Base-by-base conservation (phyloP, 2,329 filamentous ascomycete genomes). In the Colletotrichum falcatum region DNA sequence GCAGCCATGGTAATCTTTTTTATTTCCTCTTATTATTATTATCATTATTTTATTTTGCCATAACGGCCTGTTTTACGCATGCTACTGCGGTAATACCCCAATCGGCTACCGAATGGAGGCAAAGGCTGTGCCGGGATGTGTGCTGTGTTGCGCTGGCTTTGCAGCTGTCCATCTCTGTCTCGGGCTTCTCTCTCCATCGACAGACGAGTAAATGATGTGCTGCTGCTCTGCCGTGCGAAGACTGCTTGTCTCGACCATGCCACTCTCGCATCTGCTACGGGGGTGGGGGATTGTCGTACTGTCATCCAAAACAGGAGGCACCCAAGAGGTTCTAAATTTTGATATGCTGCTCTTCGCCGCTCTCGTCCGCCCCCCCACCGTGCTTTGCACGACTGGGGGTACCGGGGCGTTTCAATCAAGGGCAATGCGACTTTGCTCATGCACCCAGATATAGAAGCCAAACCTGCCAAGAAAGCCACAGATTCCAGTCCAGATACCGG, bases 311-410 rank as follows among this genome's bases (percentile, higher is more conserved):
- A 70, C 48, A 58, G 56, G 58, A 51, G 51, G 49, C 55, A n/a
- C 37, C 55, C 67, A 70, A 70, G 67, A 66, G 51, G 4, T 62
- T 67, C 67, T 67, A 48, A 53, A 58, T 70, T 62, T 66, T 59
- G 58, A 61, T 61, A 49, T 48, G 56, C 28, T 20, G 5, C 28
- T 20, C 30, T 35, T 35, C 51, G 18, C 30, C 51, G 30, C 48
- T 60, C 49, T 49, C 44, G 20, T 23, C 28, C 14, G 1, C 39
- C 39, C 42, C 42, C 14, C 42, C 42, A 7, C 42, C 11, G 26
- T 70, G 67, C 59, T 70, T 66, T 59, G 63, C 67, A 66, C 49
- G 8, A 51, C 64, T 70, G 63, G 64, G 63, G 64, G 51, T 61
- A 70, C 64, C 67, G 35, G 60, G n/a, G 67, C 58, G 67, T 70